Base-by-base conservation (phyloP, 208 protist species). In the Trypanosoma mega region DNA sequence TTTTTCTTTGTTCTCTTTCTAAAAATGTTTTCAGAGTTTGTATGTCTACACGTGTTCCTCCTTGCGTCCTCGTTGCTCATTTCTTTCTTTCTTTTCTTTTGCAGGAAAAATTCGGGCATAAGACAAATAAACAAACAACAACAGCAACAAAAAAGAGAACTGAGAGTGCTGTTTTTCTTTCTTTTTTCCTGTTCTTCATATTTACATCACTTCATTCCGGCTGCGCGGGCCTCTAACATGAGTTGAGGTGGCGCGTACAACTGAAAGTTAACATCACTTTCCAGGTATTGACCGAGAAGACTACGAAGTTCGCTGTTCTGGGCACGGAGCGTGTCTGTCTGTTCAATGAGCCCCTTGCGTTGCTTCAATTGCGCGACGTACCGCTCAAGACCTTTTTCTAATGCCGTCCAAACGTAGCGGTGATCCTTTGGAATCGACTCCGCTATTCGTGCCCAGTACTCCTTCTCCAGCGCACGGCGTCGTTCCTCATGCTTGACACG, bases 271-370 rank as follows among this genome's bases (percentile, higher is more conserved):
- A 98, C 83, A 61, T 85, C 80, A 51, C 90, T 88, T 11, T 80
- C 36, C 60, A 98, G 71, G 72, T 98, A 98, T 68, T 97, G 78
- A 36, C 78, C 85, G 8, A 98, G 73, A 3, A 98, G 74, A 7
- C 66, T 63, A 44, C 85, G 73, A 26, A 98, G 86, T 76, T 98
- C 94, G 24, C 86, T 62, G 69, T 98, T 98, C 56, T 98, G 95
- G 30, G 72, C 67, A 11, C 88, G 82, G 5, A 98, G 72, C 34
- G 80, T 78, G 64, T 95, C 84, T 1, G 93, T 96, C 29, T 90
- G 78, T 30, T 74, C 67, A 49, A 98, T 93, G 23, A 97, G 66
- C 18, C 54, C 41, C 55, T 82, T 85, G 20, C 97, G 87, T 52
- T 97, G 77, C 65, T 92, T 75, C 6, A 98, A 84, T 46, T 97